A percentile compares a stretch with the other conserved stretches of the same genome.
phyloP scores from a whole-genome alignment of 305 asterid genomes.

The Fraxinus floribunda region DNA sequence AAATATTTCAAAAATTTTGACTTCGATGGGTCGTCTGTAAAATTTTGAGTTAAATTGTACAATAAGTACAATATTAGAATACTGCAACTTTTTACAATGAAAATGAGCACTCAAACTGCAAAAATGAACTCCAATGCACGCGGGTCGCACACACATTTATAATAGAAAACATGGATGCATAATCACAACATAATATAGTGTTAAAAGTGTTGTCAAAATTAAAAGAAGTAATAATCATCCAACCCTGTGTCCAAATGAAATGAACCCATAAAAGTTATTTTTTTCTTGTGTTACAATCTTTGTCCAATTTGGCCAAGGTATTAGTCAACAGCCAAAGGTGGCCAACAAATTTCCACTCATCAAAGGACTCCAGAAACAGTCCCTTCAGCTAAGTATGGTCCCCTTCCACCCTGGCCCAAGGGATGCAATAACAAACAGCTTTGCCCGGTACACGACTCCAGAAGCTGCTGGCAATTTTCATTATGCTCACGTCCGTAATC shows the following conservation, averaged over 20 bases:
- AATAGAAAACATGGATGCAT: not conserved
- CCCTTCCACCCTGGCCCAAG: not conserved
- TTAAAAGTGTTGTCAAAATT: too few species aligned
- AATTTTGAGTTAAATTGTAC: too few species aligned
- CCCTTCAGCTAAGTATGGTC: not conserved
- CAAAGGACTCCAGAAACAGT: not conserved
- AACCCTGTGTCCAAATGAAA: too few species aligned
- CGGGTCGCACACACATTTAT: too few species aligned
- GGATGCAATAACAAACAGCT: too few species aligned
- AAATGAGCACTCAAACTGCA: not conserved
- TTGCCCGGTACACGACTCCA: too few species aligned
- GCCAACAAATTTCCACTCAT: not conserved
- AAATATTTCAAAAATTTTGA: constrained; percentile 17
- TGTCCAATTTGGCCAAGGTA: not conserved
- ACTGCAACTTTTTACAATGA: not conserved
- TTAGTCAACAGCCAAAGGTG: not conserved
- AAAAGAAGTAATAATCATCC: not conserved
- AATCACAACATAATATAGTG: not conserved
- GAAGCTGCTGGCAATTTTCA: not conserved
- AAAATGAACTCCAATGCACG: not conserved
- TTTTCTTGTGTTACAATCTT: not conserved
- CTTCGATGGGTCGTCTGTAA: not conserved
- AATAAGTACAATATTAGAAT: too few species aligned
- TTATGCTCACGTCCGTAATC: not conserved
- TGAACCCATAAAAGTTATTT: too few species aligned